Conservation (phyloP, 139 green algal genomes). For the Diplosphaera chodatii region DNA sequence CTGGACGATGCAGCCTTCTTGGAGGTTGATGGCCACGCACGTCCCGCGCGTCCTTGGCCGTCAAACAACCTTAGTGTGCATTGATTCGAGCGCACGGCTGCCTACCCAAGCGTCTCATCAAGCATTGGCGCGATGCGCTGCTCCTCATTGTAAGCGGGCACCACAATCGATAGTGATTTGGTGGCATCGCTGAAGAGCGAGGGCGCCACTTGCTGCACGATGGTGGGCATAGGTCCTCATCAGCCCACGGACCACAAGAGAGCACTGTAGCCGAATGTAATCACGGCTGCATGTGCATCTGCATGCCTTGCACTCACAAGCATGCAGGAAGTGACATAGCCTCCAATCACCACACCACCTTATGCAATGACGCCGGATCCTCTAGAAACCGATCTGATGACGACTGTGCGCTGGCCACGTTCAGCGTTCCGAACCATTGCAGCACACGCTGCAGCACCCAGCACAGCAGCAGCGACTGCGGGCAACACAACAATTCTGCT, state of each 20-base stretch:
- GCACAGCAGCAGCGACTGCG: neutral
- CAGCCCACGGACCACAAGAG: too few relatives aligned
- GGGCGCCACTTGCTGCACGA: constrained; percentile 44
- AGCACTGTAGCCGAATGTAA: too few relatives aligned
- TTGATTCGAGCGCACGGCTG: too few relatives aligned
- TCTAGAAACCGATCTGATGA: constrained; percentile 21
- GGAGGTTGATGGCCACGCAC: too few relatives aligned
- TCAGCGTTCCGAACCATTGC: constrained; percentile 20
- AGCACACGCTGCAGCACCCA: neutral
- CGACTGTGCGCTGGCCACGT: constrained; percentile 9
- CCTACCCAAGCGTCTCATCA: constrained; percentile 65
- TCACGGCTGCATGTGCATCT: too few relatives aligned
- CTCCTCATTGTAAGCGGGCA: constrained; percentile 95
- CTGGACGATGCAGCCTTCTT: too few relatives aligned
- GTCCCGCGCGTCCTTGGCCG: too few relatives aligned
- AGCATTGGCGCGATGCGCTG: constrained; percentile 70
- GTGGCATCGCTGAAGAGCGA: constrained; percentile 60
- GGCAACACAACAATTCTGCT: neutral
- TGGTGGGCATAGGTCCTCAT: too few relatives aligned
- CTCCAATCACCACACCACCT: neutral
- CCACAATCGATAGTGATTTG: constrained; percentile 70
- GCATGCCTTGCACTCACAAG: too few relatives aligned
- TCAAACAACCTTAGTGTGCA: too few relatives aligned
- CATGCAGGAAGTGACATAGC: neutral
- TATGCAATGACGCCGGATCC: constrained; percentile 16